Percentiles rank a stretch among this genome's conserved stretches.
Conservation (phyloP, 2,329 filamentous ascomycete species). For the Aspergillus bombycis region DNA sequence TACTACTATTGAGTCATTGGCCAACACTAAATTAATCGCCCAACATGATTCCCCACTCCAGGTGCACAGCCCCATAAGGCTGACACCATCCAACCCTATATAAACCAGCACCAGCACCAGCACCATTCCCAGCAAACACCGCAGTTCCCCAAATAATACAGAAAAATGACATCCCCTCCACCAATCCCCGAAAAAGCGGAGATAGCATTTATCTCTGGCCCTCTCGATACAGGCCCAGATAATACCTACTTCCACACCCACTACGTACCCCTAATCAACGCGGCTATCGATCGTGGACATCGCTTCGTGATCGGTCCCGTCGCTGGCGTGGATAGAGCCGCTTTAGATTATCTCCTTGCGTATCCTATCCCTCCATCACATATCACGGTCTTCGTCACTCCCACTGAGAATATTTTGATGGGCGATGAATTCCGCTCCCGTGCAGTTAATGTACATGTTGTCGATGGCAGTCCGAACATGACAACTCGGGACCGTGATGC, state of each 20-base stretch:
- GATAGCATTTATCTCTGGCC: constrained; percentile 37
- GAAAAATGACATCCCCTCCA: neutral
- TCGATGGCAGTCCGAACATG: constrained; percentile 13
- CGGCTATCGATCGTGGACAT: constrained; percentile 23
- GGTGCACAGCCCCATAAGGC: neutral
- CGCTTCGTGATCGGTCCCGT: constrained; percentile 30
- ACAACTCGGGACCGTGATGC: constrained; percentile 35
- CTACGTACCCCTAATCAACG: constrained; percentile 29
- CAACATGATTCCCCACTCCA: neutral
- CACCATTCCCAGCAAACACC: neutral
- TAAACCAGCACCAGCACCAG: neutral
- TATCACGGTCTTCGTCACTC: constrained; percentile 30
- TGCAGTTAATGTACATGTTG: constrained; percentile 21
- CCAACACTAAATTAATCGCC: neutral
- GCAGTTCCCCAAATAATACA: neutral
- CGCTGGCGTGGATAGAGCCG: constrained; percentile 30
- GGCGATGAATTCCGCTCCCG: constrained; percentile 18
- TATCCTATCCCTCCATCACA: constrained; percentile 21
- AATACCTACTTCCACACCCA: constrained; percentile 33
- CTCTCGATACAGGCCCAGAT: constrained; percentile 29
- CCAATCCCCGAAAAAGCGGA: neutral
- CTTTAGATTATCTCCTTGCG: constrained; percentile 31
- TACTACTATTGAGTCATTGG: neutral
- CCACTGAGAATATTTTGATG: constrained; percentile 26
- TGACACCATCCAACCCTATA: neutral